Conservation (phyloP, 2,329 filamentous ascomycete genomes). For the Cytospora mali region DNA sequence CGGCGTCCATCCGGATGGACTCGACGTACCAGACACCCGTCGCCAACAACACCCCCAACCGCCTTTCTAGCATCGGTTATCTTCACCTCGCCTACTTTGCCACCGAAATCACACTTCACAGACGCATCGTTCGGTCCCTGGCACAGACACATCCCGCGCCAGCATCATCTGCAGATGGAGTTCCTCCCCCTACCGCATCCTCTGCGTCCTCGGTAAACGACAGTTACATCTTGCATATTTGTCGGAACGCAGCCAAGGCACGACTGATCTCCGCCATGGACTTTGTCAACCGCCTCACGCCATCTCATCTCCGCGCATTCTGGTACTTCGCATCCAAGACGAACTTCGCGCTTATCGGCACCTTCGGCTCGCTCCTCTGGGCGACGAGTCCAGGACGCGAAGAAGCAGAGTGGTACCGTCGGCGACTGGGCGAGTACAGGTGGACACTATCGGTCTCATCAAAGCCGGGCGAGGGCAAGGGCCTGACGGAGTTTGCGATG, state of each 20-base stretch:
- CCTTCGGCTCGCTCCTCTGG: slow-evolving; percentile 87
- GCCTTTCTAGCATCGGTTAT: slow-evolving; percentile 68
- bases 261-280: slow-evolving; percentile 95
- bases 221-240: slow-evolving; percentile 86
- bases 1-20: slow-evolving; percentile 67
- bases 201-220: slow-evolving; percentile 54
- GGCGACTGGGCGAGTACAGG: slow-evolving; percentile 82
- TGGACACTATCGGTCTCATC: slow-evolving; percentile 91
- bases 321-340: slow-evolving; percentile 89
- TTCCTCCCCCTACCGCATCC: slow-evolving; percentile 28
- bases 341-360: slow-evolving; percentile 93
- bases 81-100: slow-evolving; percentile 92
- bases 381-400: slow-evolving; percentile 85
- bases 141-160: slow-evolving; percentile 44
- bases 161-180: slow-evolving; percentile 27
- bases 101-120: slow-evolving; percentile 89
- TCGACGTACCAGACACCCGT: slow-evolving; percentile 46
- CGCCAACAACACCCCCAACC: slow-evolving; percentile 43
- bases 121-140: slow-evolving; percentile 85
- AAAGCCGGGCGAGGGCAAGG: slow-evolving; percentile 64
- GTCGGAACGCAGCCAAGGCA: slow-evolving; percentile 90
- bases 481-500: slow-evolving; percentile 71
- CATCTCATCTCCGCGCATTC: slow-evolving; percentile 83
- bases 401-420: slow-evolving; percentile 90
- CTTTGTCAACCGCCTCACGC: slow-evolving; percentile 90